Evolutionary conservation across 2,329 filamentous ascomycete genomes (phyloP).

Genomic region (Stachybotrys echinatus): DNA sequence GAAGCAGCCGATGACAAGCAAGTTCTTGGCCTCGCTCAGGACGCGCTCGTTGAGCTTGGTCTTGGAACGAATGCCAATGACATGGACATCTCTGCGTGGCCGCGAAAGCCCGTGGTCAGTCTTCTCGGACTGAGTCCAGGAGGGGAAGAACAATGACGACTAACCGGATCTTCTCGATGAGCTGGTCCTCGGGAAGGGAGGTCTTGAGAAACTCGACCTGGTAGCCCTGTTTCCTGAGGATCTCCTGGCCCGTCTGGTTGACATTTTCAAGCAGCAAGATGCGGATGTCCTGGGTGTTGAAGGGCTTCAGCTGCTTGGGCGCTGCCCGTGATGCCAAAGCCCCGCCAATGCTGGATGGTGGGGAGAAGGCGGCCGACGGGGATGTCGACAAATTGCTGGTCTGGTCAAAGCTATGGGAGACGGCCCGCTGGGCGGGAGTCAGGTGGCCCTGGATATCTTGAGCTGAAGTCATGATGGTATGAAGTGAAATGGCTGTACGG

Average conservation of each 20-base stretch:
- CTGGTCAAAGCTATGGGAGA: constrained; percentile 53
- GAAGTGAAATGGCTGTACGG: constrained; percentile 18
- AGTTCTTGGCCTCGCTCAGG: constrained; percentile 82
- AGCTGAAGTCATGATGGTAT: constrained; percentile 32
- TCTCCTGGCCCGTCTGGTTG: constrained; percentile 81
- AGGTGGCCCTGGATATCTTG: constrained; percentile 40
- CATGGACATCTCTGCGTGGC: constrained; percentile 73
- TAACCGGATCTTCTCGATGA: constrained; percentile 94
- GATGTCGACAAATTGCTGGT: constrained; percentile 60
- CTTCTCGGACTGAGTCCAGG: no score
- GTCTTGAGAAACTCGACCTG: constrained; percentile 90
- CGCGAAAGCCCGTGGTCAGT: background rate
- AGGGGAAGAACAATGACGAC: constrained; percentile 20
- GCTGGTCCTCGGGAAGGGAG: constrained; percentile 83
- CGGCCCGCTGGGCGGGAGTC: constrained; percentile 28
- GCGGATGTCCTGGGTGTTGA: constrained; percentile 93
- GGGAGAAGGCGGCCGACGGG: constrained; percentile 70
- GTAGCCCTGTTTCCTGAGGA: constrained; percentile 81
- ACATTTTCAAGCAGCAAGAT: constrained; percentile 94
- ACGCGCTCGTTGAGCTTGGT: constrained; percentile 88
- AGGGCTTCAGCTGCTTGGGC: constrained; percentile 83
- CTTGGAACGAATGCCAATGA: constrained; percentile 97
- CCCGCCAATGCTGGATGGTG: constrained; percentile 56
- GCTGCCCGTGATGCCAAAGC: constrained; percentile 30
- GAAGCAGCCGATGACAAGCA: constrained; percentile 96